These are phyloP conservation scores for Monsonia emarginata DNA, from an alignment of 441 rosid species.

Conservation along the genomic window DNA sequence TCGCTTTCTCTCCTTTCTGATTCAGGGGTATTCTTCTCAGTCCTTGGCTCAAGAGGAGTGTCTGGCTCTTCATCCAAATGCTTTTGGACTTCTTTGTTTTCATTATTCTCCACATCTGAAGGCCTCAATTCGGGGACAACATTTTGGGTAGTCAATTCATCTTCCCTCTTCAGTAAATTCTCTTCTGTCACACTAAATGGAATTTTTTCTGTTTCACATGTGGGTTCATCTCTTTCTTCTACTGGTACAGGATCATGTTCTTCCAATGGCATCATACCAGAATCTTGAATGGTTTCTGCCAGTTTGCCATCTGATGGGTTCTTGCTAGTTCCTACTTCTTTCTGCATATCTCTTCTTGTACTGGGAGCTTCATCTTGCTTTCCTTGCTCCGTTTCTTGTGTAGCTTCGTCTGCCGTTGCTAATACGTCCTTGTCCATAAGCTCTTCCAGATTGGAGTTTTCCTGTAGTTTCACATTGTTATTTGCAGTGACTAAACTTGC, in stretches of 20 bases:
- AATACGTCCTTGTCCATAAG: slow-evolving; percentile 11
- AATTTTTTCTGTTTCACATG: slow-evolving; percentile 17
- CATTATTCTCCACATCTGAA: slow-evolving; percentile 14
- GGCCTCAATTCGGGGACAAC: slow-evolving; percentile 17
- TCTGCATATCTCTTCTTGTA: slow-evolving; percentile 15
- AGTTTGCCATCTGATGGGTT: slow-evolving; percentile 8
- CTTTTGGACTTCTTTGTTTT: slow-evolving; percentile 13
- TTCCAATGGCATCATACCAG: slow-evolving; percentile 12
- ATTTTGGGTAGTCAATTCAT: slow-evolving; percentile 12
- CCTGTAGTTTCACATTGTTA: slow-evolving; percentile 15
- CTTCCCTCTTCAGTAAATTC: slow-evolving; percentile 3
- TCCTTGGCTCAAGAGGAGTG: slow-evolving; percentile 17
- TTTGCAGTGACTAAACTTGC: slow-evolving; percentile 2
- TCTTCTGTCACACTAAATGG: slow-evolving; percentile 4
- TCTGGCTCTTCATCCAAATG: slow-evolving; percentile 16
- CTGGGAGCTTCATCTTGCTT: slow-evolving; percentile 15
- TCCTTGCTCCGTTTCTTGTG: slow-evolving; percentile 10
- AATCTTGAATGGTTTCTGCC: slow-evolving; percentile 18
- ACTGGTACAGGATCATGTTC: slow-evolving; percentile 11
- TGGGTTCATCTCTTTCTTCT: slow-evolving; percentile 17
- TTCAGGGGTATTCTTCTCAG: slow-evolving; percentile 11
- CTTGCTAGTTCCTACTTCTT: slow-evolving; percentile 1
- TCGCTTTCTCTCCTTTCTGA: slow-evolving; percentile 10
- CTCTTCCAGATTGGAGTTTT: slow-evolving; percentile 13
- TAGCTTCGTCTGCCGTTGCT: slow-evolving; percentile 13